Conservation (phyloP, 148 eudicot species). For the Vaccinium corymbosum region DNA sequence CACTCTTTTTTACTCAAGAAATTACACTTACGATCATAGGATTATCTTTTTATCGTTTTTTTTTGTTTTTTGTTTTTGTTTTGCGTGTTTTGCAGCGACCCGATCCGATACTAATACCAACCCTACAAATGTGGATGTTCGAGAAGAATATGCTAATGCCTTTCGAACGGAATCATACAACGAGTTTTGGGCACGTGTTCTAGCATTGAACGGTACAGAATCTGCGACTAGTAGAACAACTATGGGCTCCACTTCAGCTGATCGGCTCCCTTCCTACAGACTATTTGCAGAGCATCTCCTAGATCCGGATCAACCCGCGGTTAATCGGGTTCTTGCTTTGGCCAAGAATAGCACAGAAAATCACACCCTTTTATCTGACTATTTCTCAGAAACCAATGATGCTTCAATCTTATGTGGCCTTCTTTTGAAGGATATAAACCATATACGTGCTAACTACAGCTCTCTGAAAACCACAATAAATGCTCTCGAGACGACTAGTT, state of each 20-base stretch:
- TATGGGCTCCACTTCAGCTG: conserved; percentile 54
- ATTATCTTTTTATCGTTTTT: no score
- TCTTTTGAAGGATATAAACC: conserved; percentile 57
- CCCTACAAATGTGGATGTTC: conserved; percentile 38
- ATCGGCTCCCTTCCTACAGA: conserved; percentile 78
- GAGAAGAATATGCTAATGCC: conserved; percentile 92
- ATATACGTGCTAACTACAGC: conserved; percentile 34
- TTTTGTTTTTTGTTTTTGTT: background rate
- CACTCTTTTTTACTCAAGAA: no score
- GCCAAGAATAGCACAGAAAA: conserved; percentile 25
- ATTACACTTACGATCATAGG: no score
- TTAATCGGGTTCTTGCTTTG: conserved; percentile 33
- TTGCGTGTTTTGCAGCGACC: conserved; percentile 11
- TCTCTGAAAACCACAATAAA: conserved; percentile 38
- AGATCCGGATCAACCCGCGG: conserved; percentile 79
- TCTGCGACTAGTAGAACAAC: conserved; percentile 26
- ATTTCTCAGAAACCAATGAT: conserved; percentile 57
- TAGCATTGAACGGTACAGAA: conserved; percentile 31
- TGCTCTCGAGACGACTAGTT: conserved; percentile 18
- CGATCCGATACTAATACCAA: conserved; percentile 8
- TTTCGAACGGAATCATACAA: conserved; percentile 89
- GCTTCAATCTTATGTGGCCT: conserved; percentile 67
- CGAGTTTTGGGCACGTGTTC: conserved; percentile 78
- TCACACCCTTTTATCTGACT: conserved; percentile 49
- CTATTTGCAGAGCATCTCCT: conserved; percentile 76